Evolutionary conservation across 495 filamentous ascomycete genomes (phyloP).

Genomic region (Penicillium odoratum): DNA sequence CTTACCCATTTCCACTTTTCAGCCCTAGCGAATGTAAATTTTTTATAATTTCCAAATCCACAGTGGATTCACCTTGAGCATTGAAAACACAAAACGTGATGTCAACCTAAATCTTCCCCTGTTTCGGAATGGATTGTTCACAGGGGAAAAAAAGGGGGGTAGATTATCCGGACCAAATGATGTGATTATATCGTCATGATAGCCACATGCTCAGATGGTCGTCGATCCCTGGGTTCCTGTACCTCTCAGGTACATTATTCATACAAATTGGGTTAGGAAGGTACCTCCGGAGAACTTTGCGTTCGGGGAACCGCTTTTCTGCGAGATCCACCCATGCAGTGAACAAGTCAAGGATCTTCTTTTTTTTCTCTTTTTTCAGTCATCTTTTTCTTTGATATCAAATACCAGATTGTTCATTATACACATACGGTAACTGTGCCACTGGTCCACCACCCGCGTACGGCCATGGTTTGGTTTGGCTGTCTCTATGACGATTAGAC

Average conservation of each 20-base stretch:
- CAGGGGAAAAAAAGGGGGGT: neutral
- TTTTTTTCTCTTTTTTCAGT: neutral
- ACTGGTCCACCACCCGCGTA: slow-evolving; percentile 3
- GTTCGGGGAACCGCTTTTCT: slow-evolving; percentile 4
- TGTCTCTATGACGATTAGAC: slow-evolving; percentile 23
- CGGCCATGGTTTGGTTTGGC: slow-evolving; percentile 5
- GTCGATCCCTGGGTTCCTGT: neutral
- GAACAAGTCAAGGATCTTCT: neutral
- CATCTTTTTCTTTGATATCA: slow-evolving; percentile 16
- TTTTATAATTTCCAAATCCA: neutral
- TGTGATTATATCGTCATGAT: slow-evolving; percentile 9
- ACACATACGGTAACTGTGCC: neutral
- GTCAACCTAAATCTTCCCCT: neutral
- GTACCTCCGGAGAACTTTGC: slow-evolving; percentile 15
- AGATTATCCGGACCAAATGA: neutral
- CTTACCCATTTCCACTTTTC: neutral
- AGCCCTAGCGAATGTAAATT: neutral
- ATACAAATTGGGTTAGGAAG: neutral
- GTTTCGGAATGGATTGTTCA: neutral
- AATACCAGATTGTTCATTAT: neutral
- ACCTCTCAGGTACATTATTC: slow-evolving; percentile 10
- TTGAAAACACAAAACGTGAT: neutral
- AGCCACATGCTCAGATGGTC: slow-evolving; percentile 2
- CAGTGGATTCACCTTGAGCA: neutral
- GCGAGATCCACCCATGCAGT: neutral